Conservation (phyloP, 106 monocot genomes). For the Acorus calamus region DNA sequence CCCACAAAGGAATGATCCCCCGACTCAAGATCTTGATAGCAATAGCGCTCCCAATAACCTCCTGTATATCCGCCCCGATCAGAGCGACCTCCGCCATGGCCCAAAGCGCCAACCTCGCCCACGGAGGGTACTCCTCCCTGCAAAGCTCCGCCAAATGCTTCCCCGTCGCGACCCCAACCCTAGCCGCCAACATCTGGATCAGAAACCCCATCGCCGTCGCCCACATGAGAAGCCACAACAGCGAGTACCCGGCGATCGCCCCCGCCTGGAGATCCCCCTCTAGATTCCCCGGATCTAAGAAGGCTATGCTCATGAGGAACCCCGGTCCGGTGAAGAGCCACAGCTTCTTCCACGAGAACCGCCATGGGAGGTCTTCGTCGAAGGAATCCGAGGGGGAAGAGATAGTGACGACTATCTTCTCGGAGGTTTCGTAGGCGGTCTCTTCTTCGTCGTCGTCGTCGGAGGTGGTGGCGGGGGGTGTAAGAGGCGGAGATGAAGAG, state of each 20-base stretch:
- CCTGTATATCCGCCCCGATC: constrained; percentile 43
- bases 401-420: constrained; percentile 19
- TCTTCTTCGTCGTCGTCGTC: constrained; percentile 21
- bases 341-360: constrained; percentile 29
- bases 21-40: too few species aligned
- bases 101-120: constrained; percentile 28
- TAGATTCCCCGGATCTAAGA: constrained; percentile 33
- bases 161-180: constrained; percentile 31
- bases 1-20: constrained; percentile 20
- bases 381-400: not conserved
- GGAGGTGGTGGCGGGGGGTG: not conserved
- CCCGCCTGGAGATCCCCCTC: constrained; percentile 40
- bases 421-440: too few species aligned
- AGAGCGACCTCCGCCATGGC: constrained; percentile 34
- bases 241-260: constrained; percentile 24
- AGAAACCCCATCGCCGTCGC: constrained; percentile 35
- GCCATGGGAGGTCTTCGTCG: not conserved
- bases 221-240: constrained; percentile 32
- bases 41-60: constrained; percentile 30
- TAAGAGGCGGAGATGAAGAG: too few species aligned
- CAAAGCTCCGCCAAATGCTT: constrained; percentile 32
- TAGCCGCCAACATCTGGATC: constrained; percentile 27
- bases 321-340: constrained; percentile 30
- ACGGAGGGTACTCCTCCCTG: constrained; percentile 30
- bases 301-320: constrained; percentile 48